Conservation (phyloP, 2,329 filamentous ascomycete species). For the Venturia pyrina region DNA sequence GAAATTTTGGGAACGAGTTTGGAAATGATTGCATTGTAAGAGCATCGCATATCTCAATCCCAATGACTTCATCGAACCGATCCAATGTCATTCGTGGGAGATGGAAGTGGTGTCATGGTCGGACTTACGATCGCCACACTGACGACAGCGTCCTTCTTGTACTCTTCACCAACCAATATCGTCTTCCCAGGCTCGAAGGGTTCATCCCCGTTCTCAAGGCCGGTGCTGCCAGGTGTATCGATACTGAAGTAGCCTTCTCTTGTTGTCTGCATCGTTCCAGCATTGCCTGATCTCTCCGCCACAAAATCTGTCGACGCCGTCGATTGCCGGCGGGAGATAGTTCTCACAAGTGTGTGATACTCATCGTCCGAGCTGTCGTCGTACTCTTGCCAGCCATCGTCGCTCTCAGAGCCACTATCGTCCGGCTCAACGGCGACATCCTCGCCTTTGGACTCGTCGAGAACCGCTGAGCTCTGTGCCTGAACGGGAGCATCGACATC, state of each 20-base stretch:
- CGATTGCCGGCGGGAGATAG: not conserved
- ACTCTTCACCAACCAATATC: not conserved
- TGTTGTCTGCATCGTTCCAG: not conserved
- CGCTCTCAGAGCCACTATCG: not conserved
- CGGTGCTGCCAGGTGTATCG: not conserved
- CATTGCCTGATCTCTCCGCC: not conserved
- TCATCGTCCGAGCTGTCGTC: constrained; percentile 7
- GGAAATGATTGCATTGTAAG: not conserved
- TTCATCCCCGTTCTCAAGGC: not conserved
- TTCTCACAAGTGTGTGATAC: constrained; percentile 6
- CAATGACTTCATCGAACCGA: not conserved
- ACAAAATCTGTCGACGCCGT: not conserved
- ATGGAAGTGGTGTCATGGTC: not conserved
- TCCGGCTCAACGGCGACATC: not conserved
- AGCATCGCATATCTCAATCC: not conserved
- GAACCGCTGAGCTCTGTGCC: not conserved
- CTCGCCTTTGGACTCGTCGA: not conserved
- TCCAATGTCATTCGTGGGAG: not conserved
- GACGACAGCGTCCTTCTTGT: not conserved
- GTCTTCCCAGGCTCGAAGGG: not conserved
- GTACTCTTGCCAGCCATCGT: constrained; percentile 8
- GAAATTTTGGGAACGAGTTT: not conserved
- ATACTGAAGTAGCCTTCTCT: not conserved
- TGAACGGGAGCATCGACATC: not conserved
- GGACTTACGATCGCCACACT: not conserved